Conservation (phyloP, 2,329 filamentous ascomycete species). For the Trichoderma endophyticum region DNA sequence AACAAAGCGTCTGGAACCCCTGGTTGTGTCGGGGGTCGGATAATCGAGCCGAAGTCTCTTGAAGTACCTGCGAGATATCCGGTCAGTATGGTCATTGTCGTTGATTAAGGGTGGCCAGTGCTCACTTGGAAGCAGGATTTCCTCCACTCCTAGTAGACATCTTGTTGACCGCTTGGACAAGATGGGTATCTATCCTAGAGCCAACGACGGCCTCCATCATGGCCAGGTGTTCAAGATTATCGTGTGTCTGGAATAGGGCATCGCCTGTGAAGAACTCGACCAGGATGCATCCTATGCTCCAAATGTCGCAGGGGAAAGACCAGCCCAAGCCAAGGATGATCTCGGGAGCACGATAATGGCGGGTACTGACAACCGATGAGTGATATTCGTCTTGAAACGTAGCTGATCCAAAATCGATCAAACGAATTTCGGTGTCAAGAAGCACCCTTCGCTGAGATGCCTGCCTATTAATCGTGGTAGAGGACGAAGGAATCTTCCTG, state of each 20-base stretch:
- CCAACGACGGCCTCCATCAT: conserved; percentile 72
- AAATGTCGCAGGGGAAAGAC: conserved; percentile 70
- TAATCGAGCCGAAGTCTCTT: conserved; percentile 65
- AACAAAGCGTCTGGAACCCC: conserved; percentile 64
- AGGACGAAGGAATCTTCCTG: conserved; percentile 66
- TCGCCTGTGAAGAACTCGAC: conserved; percentile 71
- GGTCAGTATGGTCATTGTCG: neutral
- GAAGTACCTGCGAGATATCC: conserved; percentile 52
- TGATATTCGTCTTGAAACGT: conserved; percentile 73
- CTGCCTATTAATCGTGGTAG: conserved; percentile 55
- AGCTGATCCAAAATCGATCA: conserved; percentile 70
- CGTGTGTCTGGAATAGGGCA: conserved; percentile 68
- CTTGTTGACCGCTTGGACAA: conserved; percentile 50
- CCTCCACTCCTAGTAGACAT: conserved; percentile 55
- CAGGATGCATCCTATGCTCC: conserved; percentile 71
- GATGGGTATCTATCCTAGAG: conserved; percentile 53
- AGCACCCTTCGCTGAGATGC: conserved; percentile 63
- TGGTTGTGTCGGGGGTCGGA: conserved; percentile 59
- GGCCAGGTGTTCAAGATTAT: conserved; percentile 69
- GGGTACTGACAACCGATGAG: conserved; percentile 66
- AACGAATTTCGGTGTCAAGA: conserved; percentile 64
- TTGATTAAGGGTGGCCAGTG: neutral
- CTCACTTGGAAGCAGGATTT: conserved; percentile 64
- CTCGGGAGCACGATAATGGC: conserved; percentile 67
- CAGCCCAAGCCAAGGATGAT: conserved; percentile 69